Base-by-base conservation (phyloP, 2,329 filamentous ascomycete genomes). In the Arthrinium puccinioides region DNA sequence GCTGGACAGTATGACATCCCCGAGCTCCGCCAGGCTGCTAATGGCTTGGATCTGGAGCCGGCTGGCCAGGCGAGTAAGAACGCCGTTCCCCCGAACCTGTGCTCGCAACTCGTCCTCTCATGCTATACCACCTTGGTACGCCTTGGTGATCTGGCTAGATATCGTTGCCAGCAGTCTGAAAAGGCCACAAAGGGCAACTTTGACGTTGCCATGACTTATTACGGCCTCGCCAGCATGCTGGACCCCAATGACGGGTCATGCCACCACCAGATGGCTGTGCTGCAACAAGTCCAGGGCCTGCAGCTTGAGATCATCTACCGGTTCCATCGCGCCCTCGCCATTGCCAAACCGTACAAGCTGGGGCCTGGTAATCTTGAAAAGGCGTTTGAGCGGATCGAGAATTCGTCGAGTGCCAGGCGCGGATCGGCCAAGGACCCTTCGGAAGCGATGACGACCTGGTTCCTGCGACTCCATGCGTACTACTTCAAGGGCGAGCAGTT, bases 231-330 rank as follows among this genome's bases (percentile, higher is more conserved):
- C 16, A 78, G 81, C 45, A 78, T 84, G 36, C 73, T 97, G 37
- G 75, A 84, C 48, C 87, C 90, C 4, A 69, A 77, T 14, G 87
- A 84, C 31, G 90, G 90, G 21, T 77, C 81, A 44, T 84, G 87
- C 13, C 84, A 94, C 53, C 90, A 98, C 53, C 92, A 97, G 59
- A 79, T 92, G 57, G 89, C 86, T 24, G 85, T 97, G 24, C 82
- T 97, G 41, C 82, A 84, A 42, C 74, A 87, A 32, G 81, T 84
- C 37, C 79, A 89, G 50, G 76, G 74, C 40, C 83, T 90, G 48
- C 84, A 94, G 55, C 74, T 97, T 35, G 79, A 87, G 43, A 82
- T 87, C 9, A 82, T 94, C 21, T 97, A 96, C 60, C 81, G 95
- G 58, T 77, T 97, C 27, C 92, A 95, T 55, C 82, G 89, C 44